Conservation (phyloP, 2,329 filamentous ascomycete genomes). For the Fusarium beomiforme region DNA sequence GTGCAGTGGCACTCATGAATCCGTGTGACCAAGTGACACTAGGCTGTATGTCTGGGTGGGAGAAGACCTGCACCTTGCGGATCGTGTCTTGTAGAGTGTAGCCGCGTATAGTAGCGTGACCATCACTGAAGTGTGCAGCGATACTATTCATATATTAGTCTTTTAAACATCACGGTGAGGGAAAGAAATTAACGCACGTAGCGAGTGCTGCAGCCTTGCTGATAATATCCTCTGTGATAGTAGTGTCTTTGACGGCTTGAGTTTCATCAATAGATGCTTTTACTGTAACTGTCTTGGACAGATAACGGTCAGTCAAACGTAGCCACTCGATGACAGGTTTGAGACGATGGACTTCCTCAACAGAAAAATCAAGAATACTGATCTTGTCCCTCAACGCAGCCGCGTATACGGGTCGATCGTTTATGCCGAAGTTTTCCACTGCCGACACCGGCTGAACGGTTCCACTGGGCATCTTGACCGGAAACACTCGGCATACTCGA, state of each 20-base stretch:
- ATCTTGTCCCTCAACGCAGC: not conserved
- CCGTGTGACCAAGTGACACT: not conserved
- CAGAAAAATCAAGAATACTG: not conserved
- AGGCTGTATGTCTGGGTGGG: not conserved
- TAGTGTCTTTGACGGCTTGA: not conserved
- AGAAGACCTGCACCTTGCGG: not conserved
- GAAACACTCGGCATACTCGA: not conserved
- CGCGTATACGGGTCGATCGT: not conserved
- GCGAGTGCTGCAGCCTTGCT: not conserved
- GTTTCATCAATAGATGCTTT: not conserved
- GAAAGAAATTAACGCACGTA: not conserved
- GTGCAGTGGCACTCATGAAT: not conserved
- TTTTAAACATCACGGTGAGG: not conserved
- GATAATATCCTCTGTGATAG: fast-evolving
- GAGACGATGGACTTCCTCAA: not conserved
- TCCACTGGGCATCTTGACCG: not conserved
- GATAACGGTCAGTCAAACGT: not conserved
- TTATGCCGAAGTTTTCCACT: not conserved
- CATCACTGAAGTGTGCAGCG: not conserved
- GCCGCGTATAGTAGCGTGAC: not conserved
- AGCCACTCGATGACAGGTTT: not conserved
- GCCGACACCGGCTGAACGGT: not conserved
- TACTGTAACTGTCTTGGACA: not conserved
- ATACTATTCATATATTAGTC: not conserved
- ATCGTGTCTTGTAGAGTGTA: not conserved